Percentiles rank a stretch among this genome's conserved stretches.
Evolutionary conservation across 2,329 filamentous ascomycete species (phyloP).

Genomic region (Botryotinia globosa): DNA sequence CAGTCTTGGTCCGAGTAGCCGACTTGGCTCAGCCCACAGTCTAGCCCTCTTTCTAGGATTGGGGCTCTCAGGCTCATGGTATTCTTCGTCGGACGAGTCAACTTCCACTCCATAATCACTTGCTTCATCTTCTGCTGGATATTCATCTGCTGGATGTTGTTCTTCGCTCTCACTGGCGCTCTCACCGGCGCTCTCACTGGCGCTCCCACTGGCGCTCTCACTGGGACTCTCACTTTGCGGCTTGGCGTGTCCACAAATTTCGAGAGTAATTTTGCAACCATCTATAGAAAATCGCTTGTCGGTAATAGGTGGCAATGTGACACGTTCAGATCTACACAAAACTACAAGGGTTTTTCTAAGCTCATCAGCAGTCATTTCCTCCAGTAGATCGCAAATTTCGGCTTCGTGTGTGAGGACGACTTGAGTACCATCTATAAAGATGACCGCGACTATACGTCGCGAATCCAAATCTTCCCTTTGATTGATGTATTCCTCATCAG

Average conservation of each 20-base stretch:
- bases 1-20: neutral
- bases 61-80: neutral
- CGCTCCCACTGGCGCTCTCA: too few relatives aligned
- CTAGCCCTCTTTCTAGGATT: neutral
- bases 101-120: neutral
- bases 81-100: neutral
- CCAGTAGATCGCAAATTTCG: neutral
- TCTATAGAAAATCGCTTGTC: neutral
- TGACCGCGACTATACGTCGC: neutral
- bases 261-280: neutral
- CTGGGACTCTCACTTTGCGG: neutral
- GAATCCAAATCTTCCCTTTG: too few relatives aligned
- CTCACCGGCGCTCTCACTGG: neutral
- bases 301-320: accelerated
- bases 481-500: neutral
- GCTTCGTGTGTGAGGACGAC: neutral
- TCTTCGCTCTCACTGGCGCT: neutral
- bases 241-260: accelerated
- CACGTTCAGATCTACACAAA: neutral
- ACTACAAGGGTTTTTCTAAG: neutral
- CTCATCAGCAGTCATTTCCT: neutral
- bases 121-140: neutral
- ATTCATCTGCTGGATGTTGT: neutral
- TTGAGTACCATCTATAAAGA: neutral
- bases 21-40: neutral